A percentile compares a stretch with the other conserved stretches of the same genome.
Evolutionary conservation across 305 asterid species (phyloP).

Genomic region (Rubia tinctorum): DNA sequence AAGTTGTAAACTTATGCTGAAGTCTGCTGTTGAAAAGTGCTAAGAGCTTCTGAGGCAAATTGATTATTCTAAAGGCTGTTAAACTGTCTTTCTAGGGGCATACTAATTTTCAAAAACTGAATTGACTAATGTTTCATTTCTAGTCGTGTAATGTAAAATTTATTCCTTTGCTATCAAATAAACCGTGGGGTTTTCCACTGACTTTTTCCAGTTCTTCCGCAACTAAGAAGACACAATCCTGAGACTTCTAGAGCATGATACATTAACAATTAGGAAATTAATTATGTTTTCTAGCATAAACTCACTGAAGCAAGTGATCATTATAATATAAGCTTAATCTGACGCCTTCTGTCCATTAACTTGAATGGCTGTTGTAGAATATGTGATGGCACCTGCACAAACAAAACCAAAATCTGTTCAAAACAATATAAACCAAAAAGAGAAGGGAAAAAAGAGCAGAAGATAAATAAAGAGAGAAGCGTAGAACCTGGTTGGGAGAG

Average conservation of each 20-base stretch:
- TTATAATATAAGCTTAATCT: slow-evolving; percentile 7
- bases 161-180: neutral
- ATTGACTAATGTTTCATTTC: neutral
- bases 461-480: no score
- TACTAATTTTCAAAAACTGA: neutral
- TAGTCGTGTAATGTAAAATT: neutral
- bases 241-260: slow-evolving; percentile 91
- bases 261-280: slow-evolving; percentile 72
- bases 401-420: no score
- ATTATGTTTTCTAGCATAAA: slow-evolving; percentile 37
- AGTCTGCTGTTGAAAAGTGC: neutral
- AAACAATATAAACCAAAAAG: no score
- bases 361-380: slow-evolving; percentile 38
- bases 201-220: slow-evolving; percentile 36
- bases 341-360: slow-evolving; percentile 16
- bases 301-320: neutral
- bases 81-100: neutral
- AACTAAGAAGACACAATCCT: slow-evolving; percentile 80
- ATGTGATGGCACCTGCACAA: slow-evolving; percentile 73
- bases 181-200: neutral
- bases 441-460: no score
- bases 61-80: neutral
- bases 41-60: neutral
- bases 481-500: no score
- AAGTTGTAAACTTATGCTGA: neutral